Base-by-base conservation (phyloP, 2,329 filamentous ascomycete species). In the Sarocladium oryzae region DNA sequence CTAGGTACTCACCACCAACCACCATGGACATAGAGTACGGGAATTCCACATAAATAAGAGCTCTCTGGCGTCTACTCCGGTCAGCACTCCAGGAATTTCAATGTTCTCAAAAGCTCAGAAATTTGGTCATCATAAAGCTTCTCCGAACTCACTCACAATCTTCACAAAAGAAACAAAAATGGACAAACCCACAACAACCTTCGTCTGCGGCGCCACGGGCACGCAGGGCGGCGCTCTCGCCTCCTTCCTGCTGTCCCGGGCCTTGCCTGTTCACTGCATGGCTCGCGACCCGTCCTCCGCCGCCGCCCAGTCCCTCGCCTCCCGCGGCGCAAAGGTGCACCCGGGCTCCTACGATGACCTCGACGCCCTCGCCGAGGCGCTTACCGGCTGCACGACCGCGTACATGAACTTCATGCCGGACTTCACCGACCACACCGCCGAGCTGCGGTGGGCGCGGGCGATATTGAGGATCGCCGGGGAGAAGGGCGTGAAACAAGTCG, bases 131-230 rank as follows among this genome's bases (percentile, higher is more conserved):
- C n/a, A n/a, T n/a, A n/a, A n/a, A n/a, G n/a, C n/a, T n/a, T n/a
- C n/a, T n/a, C n/a, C n/a, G n/a, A n/a, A n/a, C n/a, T n/a, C n/a
- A n/a, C n/a, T n/a, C n/a, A n/a, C n/a, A n/a, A n/a, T n/a, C n/a
- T n/a, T n/a, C n/a, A n/a, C n/a, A n/a, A n/a, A n/a, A n/a, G n/a
- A n/a, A n/a, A n/a, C n/a, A n/a, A n/a, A n/a, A n/a, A 18, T 36
- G 33, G n/a, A 8, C 33, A 40, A 69, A 66, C 37, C 63, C 50
- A 20, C 63, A 54, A 63, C 55, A 21, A 62, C 67, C 30, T 74
- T 73, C 54, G 63, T 74, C 53, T 61, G 60, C 52, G 66, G 63
- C 49, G 68, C 66, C 6, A 74, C 71, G 1, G 71, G 71, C 24
- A 63, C 54, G 36, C 69, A 71, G 53, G 71, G 72, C 43, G 62